Evolutionary conservation across 495 filamentous ascomycete genomes (phyloP).

Genomic region (Apiosordaria backusii): DNA sequence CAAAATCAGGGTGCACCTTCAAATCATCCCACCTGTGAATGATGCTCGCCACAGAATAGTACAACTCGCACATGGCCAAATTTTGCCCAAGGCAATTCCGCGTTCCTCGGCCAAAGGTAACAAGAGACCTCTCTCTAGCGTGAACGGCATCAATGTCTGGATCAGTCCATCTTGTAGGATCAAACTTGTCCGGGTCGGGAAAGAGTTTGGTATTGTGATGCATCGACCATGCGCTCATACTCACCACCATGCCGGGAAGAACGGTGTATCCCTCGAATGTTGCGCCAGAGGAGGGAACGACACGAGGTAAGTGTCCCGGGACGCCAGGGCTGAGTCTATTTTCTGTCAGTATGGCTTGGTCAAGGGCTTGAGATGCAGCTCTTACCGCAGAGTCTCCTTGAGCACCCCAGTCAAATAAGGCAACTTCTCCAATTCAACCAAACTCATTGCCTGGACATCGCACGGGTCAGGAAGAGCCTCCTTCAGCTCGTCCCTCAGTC

Average conservation of each 20-base stretch:
- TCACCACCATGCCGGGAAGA: slow-evolving; percentile 17
- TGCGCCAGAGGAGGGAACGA: slow-evolving; percentile 26
- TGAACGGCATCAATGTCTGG: slow-evolving; percentile 24
- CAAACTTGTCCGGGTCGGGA: slow-evolving; percentile 38
- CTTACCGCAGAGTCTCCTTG: slow-evolving; percentile 31
- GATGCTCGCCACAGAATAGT: not conserved
- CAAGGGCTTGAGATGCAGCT: not conserved
- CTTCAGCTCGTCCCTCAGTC: slow-evolving; percentile 32
- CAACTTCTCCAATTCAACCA: slow-evolving; percentile 25
- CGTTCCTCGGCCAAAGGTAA: slow-evolving; percentile 58
- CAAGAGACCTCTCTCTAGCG: slow-evolving; percentile 36
- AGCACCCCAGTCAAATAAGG: slow-evolving; percentile 38
- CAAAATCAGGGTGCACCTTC: slow-evolving; percentile 1
- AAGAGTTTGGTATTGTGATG: slow-evolving; percentile 41
- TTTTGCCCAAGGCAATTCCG: slow-evolving; percentile 50
- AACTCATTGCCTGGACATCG: slow-evolving; percentile 12
- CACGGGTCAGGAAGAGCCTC: slow-evolving; percentile 33
- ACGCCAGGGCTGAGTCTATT: slow-evolving; percentile 22
- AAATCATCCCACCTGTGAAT: not conserved
- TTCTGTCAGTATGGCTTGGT: not conserved
- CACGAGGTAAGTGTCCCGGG: slow-evolving; percentile 23
- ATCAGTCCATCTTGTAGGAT: slow-evolving; percentile 47
- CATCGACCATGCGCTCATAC: slow-evolving; percentile 29
- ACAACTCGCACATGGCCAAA: slow-evolving; percentile 57
- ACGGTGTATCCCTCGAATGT: slow-evolving; percentile 22